A percentile compares a stretch with the other conserved stretches of the same genome.
phyloP scores from a whole-genome alignment of 2,329 filamentous ascomycete species.

The Lomentospora prolificans region DNA sequence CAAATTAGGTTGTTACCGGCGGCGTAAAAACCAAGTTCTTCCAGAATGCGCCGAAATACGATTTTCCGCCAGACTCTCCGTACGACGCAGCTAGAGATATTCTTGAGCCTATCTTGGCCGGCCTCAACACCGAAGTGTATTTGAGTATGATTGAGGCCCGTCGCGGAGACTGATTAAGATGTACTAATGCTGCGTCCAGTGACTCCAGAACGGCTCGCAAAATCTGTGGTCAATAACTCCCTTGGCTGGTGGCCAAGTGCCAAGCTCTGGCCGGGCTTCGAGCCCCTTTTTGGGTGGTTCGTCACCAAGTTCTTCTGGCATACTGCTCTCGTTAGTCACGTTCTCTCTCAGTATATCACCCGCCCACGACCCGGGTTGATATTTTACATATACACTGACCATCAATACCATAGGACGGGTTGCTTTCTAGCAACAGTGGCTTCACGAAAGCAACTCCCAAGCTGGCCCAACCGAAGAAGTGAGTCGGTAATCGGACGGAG shows the following conservation, averaged over 20 bases:
- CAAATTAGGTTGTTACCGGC: constrained; percentile 18
- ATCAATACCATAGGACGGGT: neutral
- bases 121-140: neutral
- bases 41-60: constrained; percentile 28
- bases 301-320: constrained; percentile 11
- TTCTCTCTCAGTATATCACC: too few species aligned
- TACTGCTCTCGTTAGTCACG: neutral
- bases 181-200: too few species aligned
- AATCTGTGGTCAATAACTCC: constrained; percentile 13
- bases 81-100: constrained; percentile 13
- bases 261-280: neutral
- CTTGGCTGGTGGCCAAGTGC: constrained; percentile 5
- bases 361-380: too few species aligned
- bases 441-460: neutral
- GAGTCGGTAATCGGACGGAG: neutral
- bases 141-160: neutral
- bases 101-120: constrained; percentile 12
- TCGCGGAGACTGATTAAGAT: too few species aligned
- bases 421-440: neutral
- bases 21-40: constrained; percentile 23
- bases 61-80: constrained; percentile 22
- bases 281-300: constrained; percentile 12
- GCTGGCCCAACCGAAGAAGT: neutral
- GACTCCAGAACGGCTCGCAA: constrained; percentile 14
- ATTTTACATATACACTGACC: too few species aligned